Conservation (phyloP, 164 flowering plant genomes). For the Liriodendron chinense region DNA sequence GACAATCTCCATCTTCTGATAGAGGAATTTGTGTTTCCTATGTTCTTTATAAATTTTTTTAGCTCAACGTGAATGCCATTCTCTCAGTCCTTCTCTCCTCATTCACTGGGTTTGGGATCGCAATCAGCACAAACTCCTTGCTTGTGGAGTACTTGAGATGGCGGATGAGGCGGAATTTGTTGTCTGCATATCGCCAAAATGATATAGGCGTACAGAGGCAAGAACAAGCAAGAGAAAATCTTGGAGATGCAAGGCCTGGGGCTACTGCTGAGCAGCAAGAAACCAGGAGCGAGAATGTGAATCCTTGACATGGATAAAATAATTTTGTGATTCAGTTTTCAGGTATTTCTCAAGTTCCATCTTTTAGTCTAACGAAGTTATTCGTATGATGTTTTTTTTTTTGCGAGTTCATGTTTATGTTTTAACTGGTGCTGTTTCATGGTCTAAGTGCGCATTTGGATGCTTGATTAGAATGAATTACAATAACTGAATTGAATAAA, state of each 20-base stretch:
- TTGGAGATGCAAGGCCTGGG: conserved; percentile 2
- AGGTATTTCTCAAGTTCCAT: background rate
- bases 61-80: conserved; percentile 68
- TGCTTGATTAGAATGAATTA: background rate
- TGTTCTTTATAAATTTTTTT: conserved; percentile 16
- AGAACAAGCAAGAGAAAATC: conserved; percentile 21
- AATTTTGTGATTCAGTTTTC: background rate
- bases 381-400: background rate
- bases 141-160: conserved; percentile 69
- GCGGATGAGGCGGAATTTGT: conserved; percentile 39
- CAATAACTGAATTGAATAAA: background rate
- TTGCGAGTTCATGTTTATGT: background rate
- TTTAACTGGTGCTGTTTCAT: background rate
- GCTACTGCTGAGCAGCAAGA: conserved; percentile 10
- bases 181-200: conserved; percentile 29
- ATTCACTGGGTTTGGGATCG: conserved; percentile 81
- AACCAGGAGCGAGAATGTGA: background rate
- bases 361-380: background rate
- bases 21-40: background rate
- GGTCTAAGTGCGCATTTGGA: background rate
- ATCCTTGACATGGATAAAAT: conserved; percentile 4
- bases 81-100: conserved; percentile 77
- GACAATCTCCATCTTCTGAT: background rate
- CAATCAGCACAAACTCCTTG: conserved; percentile 72
- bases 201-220: conserved; percentile 24